Evolutionary conservation across 169 alveolate species (phyloP), one percentile per base, ranked within the genome.

Genomic region (Plasmodium malariae): DNA sequence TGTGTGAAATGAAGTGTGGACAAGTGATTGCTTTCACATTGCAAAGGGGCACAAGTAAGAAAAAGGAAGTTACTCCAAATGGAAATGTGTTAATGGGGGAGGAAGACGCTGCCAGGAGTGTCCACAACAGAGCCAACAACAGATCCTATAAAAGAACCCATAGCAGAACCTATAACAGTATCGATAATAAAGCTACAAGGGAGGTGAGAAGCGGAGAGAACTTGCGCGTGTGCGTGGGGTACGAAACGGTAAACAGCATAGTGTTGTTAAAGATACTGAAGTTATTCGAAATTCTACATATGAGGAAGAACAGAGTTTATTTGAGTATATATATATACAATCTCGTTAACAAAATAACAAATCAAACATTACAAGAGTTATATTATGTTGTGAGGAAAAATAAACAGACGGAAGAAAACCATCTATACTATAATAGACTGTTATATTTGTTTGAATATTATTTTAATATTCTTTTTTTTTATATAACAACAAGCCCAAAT

Each of bases 381-480:
- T 67, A 37, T 43, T 26, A 51, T 24, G 14, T 26, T 26, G 19
- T 24, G 34, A 26, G 36, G 0, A 32, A 30, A 36, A 70, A 57
- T 12, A 2, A 9, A 24, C 1, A n/a, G 11, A 6, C 2, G 17
- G 17, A n/a, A 32, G 34, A 65, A 2, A 45, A 17, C 17, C 19
- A 3, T 34, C 7, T 57, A 19, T 80, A 24, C 11, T 51, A 34
- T n/a, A n/a, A n/a, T 43, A 68, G 90, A 40, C 7, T 80, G 43
- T 67, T 80, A 26, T 19, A 48, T 59, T 60, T 80, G 21, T 80
- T 12, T 57, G 90, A 80, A 59, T 67, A 60, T 45, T 80, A 80
- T 71, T 67, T 68, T 51, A 80, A 67, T 59, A 54, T 45, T 19
- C 36, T 67, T 11, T 65, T n/a, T 80, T 49, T 80, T 48, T 67